Percentiles rank a stretch among this genome's conserved stretches.
phyloP scores from a whole-genome alignment of 345 rosid genomes.

The Brassica juncea region DNA sequence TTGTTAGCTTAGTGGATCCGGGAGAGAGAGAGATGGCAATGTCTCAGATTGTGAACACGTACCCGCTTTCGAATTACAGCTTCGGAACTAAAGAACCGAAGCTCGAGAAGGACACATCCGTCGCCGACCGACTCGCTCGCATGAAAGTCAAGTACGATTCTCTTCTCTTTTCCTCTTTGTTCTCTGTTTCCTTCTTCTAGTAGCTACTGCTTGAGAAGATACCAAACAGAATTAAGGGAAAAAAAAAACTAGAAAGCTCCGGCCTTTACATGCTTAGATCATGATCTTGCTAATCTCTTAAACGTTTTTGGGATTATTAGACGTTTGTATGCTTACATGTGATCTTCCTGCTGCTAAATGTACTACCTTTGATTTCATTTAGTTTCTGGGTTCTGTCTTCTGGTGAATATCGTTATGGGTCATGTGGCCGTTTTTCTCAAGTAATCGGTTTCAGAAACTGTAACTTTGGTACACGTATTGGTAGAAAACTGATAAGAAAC shows the following conservation, averaged over 20 bases:
- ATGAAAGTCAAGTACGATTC: slow-evolving; percentile 83
- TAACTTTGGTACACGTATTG: not conserved
- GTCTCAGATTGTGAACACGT: slow-evolving; percentile 82
- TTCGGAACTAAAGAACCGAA: slow-evolving; percentile 96
- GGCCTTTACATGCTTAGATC: slow-evolving; percentile 15
- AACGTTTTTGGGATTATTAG: not conserved
- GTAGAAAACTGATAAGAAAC: not conserved
- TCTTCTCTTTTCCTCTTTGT: not conserved
- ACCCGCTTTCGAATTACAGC: slow-evolving; percentile 91
- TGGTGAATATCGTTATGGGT: not conserved
- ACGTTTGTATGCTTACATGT: not conserved
- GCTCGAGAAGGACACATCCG: slow-evolving; percentile 95
- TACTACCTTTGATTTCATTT: not conserved
- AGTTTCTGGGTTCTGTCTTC: not conserved
- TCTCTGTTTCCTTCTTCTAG: not conserved
- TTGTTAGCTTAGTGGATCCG: not conserved
- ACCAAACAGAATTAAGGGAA: slow-evolving; percentile 9
- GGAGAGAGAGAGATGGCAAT: slow-evolving; percentile 53
- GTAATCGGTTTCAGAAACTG: not conserved
- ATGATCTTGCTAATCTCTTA: slow-evolving; percentile 10
- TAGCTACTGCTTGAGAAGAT: slow-evolving; percentile 5
- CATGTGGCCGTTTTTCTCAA: not conserved
- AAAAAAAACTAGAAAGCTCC: slow-evolving; percentile 46
- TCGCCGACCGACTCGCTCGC: slow-evolving; percentile 97
- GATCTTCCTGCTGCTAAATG: slow-evolving; percentile 7